phyloP scores from a whole-genome alignment of 2,329 filamentous ascomycete genomes.

The Fragosphaeria purpurea region DNA sequence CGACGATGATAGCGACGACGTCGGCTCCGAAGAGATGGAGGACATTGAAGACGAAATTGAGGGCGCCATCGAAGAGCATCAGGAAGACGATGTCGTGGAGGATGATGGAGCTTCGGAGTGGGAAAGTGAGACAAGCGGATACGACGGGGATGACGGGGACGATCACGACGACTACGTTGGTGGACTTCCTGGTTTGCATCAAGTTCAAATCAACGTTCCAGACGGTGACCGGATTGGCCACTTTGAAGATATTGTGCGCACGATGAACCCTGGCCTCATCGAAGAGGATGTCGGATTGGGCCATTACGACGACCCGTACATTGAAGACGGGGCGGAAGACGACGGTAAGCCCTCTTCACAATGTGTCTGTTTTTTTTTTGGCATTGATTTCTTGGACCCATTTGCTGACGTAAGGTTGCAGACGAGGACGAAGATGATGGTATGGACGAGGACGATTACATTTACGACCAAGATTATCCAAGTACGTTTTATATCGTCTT shows the following conservation, averaged over 20 bases:
- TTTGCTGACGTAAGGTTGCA: not conserved
- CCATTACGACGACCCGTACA: conserved; percentile 41
- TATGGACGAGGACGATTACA: conserved; percentile 56
- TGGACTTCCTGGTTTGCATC: not conserved
- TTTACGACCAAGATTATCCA: conserved; percentile 50
- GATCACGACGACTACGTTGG: not conserved
- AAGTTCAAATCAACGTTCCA: conserved; percentile 36
- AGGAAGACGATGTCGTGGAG: conserved; percentile 51
- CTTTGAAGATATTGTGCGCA: conserved; percentile 21
- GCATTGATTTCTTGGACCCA: not conserved
- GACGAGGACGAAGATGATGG: conserved; percentile 59
- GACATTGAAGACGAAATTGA: conserved; percentile 41
- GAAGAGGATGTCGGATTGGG: conserved; percentile 39
- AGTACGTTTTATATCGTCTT: conserved; percentile 30
- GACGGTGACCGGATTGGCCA: conserved; percentile 43
- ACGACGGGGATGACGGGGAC: conserved; percentile 35
- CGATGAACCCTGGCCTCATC: conserved; percentile 4
- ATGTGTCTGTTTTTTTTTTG: not conserved
- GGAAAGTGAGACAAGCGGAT: conserved; percentile 51
- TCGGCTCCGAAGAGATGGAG: conserved; percentile 43
- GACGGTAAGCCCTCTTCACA: conserved; percentile 36
- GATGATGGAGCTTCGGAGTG: conserved; percentile 52
- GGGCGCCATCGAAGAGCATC: conserved; percentile 50
- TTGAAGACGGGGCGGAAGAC: conserved; percentile 50
- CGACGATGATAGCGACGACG: conserved; percentile 31